Conservation (phyloP, 768 basidiomycete species). For the Trametes punicea region DNA sequence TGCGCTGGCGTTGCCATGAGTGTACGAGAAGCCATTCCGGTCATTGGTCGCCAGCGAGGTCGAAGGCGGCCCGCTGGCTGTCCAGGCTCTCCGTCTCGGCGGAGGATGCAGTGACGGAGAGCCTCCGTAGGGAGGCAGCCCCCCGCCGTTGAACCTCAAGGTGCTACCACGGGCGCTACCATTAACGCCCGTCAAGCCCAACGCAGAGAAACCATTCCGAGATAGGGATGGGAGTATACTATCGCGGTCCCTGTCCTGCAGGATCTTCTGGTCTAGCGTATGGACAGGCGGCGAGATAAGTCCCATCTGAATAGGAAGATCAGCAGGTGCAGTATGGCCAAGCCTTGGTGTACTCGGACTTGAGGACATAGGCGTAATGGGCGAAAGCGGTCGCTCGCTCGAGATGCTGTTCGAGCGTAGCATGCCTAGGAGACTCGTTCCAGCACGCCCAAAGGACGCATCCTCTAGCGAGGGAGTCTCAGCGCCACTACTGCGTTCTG, state of each 20-base stretch:
- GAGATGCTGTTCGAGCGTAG: constrained; percentile 40
- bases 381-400: constrained; percentile 23
- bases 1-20: constrained; percentile 33
- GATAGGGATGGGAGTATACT: constrained; percentile 2
- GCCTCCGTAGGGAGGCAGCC: constrained; percentile 14
- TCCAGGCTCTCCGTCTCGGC: constrained; percentile 25
- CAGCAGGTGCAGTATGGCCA: constrained; percentile 23
- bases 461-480: constrained; percentile 32
- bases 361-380: constrained; percentile 19
- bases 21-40: constrained; percentile 26
- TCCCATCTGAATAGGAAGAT: constrained; percentile 35
- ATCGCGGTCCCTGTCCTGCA: constrained; percentile 35
- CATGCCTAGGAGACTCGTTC: constrained; percentile 53
- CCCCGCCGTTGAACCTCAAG: constrained; percentile 24
- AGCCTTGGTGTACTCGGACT: constrained; percentile 23
- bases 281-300: constrained; percentile 18
- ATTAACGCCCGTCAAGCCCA: constrained; percentile 1
- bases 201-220: not conserved
- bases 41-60: constrained; percentile 29
- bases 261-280: constrained; percentile 38
- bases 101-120: constrained; percentile 32
- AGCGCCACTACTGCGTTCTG: constrained; percentile 26
- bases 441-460: constrained; percentile 56
- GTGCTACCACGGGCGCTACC: constrained; percentile 19
- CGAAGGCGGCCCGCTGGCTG: constrained; percentile 8